Evolutionary conservation across 208 protist species (phyloP).

Genomic region (Angomonas ambiguus): DNA sequence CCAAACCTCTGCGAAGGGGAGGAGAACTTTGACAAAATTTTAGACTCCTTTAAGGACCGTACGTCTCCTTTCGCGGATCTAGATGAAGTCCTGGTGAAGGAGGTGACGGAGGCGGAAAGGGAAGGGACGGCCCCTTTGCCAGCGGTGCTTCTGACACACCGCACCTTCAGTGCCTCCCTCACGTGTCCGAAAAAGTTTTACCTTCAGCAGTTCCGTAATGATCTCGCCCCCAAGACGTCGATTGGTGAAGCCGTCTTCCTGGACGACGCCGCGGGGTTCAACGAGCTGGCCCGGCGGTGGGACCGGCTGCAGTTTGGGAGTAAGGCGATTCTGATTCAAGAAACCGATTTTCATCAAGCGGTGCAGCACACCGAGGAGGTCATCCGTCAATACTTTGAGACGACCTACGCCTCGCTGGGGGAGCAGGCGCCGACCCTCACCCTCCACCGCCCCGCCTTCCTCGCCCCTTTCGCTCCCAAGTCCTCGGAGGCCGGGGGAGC

Average conservation of each 20-base stretch:
- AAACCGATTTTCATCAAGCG: constrained; percentile 59
- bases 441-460: constrained; percentile 79
- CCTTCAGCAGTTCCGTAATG: constrained; percentile 53
- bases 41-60: constrained; percentile 27
- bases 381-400: constrained; percentile 78
- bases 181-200: constrained; percentile 85
- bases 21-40: constrained; percentile 14
- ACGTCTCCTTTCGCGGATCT: constrained; percentile 56
- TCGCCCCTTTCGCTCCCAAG: constrained; percentile 30
- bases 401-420: constrained; percentile 57
- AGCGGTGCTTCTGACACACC: constrained; percentile 39
- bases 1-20: too few species aligned
- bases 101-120: background rate
- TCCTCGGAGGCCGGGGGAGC: background rate
- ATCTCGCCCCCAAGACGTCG: constrained; percentile 54
- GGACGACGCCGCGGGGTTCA: constrained; percentile 84
- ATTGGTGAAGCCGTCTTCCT: constrained; percentile 73
- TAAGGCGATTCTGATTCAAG: constrained; percentile 62
- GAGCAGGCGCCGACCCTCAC: constrained; percentile 82
- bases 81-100: constrained; percentile 49
- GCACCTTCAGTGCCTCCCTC: constrained; percentile 66
- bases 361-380: constrained; percentile 65
- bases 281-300: constrained; percentile 82
- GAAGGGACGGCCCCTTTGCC: background rate
- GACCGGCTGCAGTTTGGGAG: constrained; percentile 86